These are phyloP conservation scores for Cordia subcordata DNA, from an alignment of 257 asterid species.

Conservation along the genomic window DNA sequence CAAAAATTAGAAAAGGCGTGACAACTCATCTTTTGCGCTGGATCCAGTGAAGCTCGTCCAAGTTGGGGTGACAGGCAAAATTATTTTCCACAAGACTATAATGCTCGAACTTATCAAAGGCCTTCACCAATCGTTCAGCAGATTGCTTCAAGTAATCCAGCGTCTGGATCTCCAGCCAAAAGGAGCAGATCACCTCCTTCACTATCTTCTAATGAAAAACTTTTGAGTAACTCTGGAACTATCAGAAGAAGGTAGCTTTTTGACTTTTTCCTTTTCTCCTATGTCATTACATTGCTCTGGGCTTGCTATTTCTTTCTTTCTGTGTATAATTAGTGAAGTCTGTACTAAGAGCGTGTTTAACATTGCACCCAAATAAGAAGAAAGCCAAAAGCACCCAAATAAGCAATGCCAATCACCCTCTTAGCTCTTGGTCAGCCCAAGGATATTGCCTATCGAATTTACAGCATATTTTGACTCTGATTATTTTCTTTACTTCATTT, in stretches of 20 bases:
- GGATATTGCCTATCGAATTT: no score
- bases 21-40: constrained; percentile 11
- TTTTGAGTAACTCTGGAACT: constrained; percentile 27
- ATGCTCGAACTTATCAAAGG: constrained; percentile 35
- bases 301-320: background rate
- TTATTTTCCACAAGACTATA: constrained; percentile 24
- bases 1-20: background rate
- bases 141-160: constrained; percentile 22
- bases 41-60: constrained; percentile 35
- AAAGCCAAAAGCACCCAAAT: no score
- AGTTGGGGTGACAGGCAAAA: constrained; percentile 32
- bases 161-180: constrained; percentile 22
- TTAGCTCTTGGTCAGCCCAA: no score
- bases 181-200: constrained; percentile 37
- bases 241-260: constrained; percentile 33
- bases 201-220: constrained; percentile 30
- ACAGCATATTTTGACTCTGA: no score
- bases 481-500: no score
- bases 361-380: no score
- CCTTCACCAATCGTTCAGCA: constrained; percentile 32
- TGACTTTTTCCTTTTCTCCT: background rate
- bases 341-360: no score
- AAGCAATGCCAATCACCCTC: no score
- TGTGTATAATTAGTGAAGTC: background rate
- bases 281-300: background rate